Base-by-base conservation (phyloP, 2,329 filamentous ascomycete species). In the Epichloe hybrida region DNA sequence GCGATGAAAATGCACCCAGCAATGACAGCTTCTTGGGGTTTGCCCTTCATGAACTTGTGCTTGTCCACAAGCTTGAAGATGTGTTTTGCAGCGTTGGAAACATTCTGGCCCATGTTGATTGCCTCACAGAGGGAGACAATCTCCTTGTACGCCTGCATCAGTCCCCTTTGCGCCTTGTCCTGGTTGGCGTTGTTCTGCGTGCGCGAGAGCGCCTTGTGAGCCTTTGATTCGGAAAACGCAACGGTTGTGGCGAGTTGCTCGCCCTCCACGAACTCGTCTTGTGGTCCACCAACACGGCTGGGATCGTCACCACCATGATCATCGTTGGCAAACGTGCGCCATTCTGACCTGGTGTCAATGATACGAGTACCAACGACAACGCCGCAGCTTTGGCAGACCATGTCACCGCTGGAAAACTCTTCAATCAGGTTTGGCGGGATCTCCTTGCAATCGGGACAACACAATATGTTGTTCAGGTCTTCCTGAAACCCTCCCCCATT, bases 291-390 rank as follows among this genome's bases (percentile, higher is more conserved):
- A 57, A 98, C 91, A 88, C 93, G 93, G 53, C 89, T 96, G 4
- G 94, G 93, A 59, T 98, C 93, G 60, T 97, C 94, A 62, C 87
- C 90, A 62, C 88, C 88, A 67, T 95, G 88, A 65, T 98, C 94
- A 63, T 98, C 93, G 65, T 97, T 97, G 64, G 90, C 89, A 71
- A 98, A 98, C 1, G 93, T 98, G 65, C 93, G 88, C 93, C 93
- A 98, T 72, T 98, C 93, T 46, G 89, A 95, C 55, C 94, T 86
- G 54, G 88, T 94, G 65, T 98, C 94, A 63, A 98, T 90, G 65
- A 93, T 89, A 57, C 88, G 85, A 62, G 91, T 86, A 53, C 86
- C 86, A 34, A 98, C 79, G 5, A 98, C 93, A 36, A 96, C 76
- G 38, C 93, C 93, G 62, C 93, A 98, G 54, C 85, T 88, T 52